phyloP scores from a whole-genome alignment of 805 yeast species.

The Barnettozyma siamensis region DNA sequence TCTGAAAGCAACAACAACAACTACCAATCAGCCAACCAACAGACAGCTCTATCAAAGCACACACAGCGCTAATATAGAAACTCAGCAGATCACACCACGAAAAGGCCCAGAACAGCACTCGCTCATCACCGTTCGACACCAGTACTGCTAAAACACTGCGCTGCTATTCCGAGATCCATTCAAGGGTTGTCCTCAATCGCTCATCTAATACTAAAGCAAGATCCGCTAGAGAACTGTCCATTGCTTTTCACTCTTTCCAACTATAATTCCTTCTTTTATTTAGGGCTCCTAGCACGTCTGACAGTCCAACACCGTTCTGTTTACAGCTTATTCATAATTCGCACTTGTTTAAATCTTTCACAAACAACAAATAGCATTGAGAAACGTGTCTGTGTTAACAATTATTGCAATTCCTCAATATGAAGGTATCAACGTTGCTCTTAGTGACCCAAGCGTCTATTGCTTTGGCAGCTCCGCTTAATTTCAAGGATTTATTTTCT shows the following conservation, averaged over 20 bases:
- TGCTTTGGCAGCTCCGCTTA: conserved; percentile 5
- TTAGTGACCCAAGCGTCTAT: conserved; percentile 3
- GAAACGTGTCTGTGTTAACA: neutral
- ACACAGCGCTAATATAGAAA: too few relatives aligned
- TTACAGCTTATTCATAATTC: too few relatives aligned
- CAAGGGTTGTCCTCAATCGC: too few relatives aligned
- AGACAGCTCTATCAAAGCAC: too few relatives aligned
- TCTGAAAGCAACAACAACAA: too few relatives aligned
- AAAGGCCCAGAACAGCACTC: too few relatives aligned
- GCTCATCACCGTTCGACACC: too few relatives aligned
- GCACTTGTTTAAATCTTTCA: too few relatives aligned
- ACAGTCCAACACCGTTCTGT: neutral
- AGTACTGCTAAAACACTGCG: too few relatives aligned
- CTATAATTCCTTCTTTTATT: conserved; percentile 2
- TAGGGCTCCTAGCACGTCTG: neutral
- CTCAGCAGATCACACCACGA: too few relatives aligned
- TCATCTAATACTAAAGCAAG: neutral
- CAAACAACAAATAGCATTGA: neutral
- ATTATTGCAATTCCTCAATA: neutral
- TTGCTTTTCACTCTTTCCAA: neutral
- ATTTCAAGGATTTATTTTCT: conserved; percentile 1
- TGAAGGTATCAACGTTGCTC: conserved; percentile 5
- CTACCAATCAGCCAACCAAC: too few relatives aligned
- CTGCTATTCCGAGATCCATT: too few relatives aligned
- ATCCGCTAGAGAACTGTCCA: neutral